A percentile compares a stretch with the other conserved stretches of the same genome.
Conservation (phyloP, 2,329 filamentous ascomycete species). For the Amauroascus niger region DNA sequence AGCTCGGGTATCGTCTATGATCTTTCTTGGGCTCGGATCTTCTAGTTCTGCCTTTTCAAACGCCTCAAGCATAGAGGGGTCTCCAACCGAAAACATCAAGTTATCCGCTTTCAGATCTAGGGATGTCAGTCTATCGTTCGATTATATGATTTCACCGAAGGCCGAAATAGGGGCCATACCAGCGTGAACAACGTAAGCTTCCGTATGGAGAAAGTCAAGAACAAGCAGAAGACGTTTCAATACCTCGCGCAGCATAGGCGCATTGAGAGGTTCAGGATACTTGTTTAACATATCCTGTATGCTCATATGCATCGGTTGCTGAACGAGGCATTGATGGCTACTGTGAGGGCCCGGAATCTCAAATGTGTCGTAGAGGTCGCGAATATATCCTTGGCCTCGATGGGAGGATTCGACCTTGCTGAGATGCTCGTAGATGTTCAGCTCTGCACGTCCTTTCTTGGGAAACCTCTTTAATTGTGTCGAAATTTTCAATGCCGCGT, state of each 20-base stretch:
- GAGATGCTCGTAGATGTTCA: slow-evolving; percentile 8
- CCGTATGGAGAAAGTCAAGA: slow-evolving; percentile 26
- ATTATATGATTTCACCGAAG: no score
- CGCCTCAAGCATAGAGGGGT: background rate
- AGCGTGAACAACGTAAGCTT: slow-evolving; percentile 23
- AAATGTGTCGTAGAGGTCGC: slow-evolving; percentile 13
- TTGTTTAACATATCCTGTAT: slow-evolving; percentile 2
- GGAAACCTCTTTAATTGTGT: background rate
- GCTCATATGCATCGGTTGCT: slow-evolving; percentile 6
- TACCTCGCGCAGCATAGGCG: slow-evolving; percentile 20
- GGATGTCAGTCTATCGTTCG: no score
- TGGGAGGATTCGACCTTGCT: slow-evolving; percentile 5
- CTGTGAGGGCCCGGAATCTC: background rate
- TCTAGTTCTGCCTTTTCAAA: background rate
- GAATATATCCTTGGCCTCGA: slow-evolving; percentile 4
- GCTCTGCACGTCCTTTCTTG: background rate
- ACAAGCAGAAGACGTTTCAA: slow-evolving; percentile 20
- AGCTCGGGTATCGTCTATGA: background rate
- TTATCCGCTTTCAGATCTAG: slow-evolving; percentile 6
- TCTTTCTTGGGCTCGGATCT: slow-evolving; percentile 4
- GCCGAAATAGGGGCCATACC: slow-evolving; percentile 14
- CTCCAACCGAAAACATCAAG: background rate
- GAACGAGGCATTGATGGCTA: background rate
- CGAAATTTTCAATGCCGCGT: background rate
- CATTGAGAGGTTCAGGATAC: slow-evolving; percentile 17